Base-by-base conservation (phyloP, 2,329 filamentous ascomycete species). In the Shiraia sp. region DNA sequence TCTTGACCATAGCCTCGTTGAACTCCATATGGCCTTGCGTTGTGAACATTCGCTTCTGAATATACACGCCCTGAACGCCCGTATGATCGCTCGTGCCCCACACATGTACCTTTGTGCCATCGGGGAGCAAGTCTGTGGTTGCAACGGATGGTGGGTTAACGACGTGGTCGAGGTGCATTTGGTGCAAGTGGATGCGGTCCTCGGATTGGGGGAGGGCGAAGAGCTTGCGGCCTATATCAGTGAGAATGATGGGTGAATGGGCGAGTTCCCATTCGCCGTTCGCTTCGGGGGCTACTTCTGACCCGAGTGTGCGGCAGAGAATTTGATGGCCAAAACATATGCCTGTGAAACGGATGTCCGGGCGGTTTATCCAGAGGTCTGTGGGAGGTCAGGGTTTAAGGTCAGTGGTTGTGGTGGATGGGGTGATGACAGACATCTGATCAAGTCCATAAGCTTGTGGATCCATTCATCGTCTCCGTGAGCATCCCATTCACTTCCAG, bases 321-420 rank as follows among this genome's bases (percentile, higher is more conserved):
- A 77, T 61, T 49, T 77, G 74, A 36, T 77, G 74, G 12, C 74
- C 74, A 43, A 77, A 77, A 44, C 74, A 77, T 26, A 77, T 72
- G 13, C 74, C 74, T 8, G 70, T 64, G 49, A 75, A 75, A 24
- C 75, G 74, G 32, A 81, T 76, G 14, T 78, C 72, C 1, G 78
- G 77, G 2, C 76, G 70, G 4, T 68, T 60, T 6, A 63, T 59
- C 79, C 78, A 83, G 3, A 82, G 53, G 23, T 76, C 75, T 74
- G 9, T 22, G n/a, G 3, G 2, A n/a, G 7, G 28, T 28, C 22
- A 32, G 17, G 14, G 14, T 5, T 8, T 22, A 22, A 22, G 19
- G 8, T 22, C 8, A 8, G 14, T 19, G 9, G 32, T n/a, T 22
- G 23, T 25, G 12, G 17, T 17, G 17, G 9, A 23, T 22, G 31